Conservation (phyloP, 2,329 filamentous ascomycete genomes). For the Calonectria henricotiae region DNA sequence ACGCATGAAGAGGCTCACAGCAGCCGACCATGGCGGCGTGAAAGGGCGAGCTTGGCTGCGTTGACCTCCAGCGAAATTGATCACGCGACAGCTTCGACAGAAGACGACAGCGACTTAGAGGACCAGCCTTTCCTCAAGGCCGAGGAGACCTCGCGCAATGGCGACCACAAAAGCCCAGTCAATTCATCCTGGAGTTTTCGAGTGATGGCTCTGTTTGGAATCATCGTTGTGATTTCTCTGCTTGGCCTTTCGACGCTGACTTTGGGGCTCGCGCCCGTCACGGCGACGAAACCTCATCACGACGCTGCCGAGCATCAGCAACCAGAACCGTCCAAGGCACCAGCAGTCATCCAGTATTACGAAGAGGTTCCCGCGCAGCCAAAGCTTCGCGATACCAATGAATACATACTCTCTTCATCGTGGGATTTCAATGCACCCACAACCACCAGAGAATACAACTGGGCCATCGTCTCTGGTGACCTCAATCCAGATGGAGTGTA, state of each 20-base stretch:
- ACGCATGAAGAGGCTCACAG: constrained; percentile 27
- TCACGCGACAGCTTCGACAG: constrained; percentile 24
- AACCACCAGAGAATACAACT: constrained; percentile 72
- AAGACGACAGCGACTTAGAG: constrained; percentile 32
- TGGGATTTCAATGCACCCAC: constrained; percentile 72
- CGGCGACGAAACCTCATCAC: not conserved
- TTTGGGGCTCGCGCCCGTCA: constrained; percentile 42
- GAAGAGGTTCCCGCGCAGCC: constrained; percentile 49
- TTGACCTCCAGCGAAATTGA: not conserved
- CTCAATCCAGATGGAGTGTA: constrained; percentile 75
- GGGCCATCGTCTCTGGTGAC: constrained; percentile 72
- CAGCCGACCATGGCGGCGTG: constrained; percentile 10
- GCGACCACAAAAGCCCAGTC: not conserved
- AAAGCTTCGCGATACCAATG: constrained; percentile 57
- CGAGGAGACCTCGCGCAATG: not conserved
- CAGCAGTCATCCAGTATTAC: constrained; percentile 43
- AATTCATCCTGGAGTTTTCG: constrained; percentile 30
- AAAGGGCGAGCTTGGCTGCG: not conserved
- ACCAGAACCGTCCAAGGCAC: not conserved
- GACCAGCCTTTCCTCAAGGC: constrained; percentile 35
- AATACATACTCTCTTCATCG: constrained; percentile 71
- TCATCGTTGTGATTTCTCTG: constrained; percentile 48
- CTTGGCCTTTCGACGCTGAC: constrained; percentile 46
- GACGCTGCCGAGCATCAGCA: constrained; percentile 30
- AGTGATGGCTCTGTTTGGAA: constrained; percentile 43